A percentile compares a stretch with the other conserved stretches of the same genome.
These are phyloP conservation scores for Catharanthus roseus DNA, from an alignment of 257 asterid genomes.

Conservation along the genomic window DNA sequence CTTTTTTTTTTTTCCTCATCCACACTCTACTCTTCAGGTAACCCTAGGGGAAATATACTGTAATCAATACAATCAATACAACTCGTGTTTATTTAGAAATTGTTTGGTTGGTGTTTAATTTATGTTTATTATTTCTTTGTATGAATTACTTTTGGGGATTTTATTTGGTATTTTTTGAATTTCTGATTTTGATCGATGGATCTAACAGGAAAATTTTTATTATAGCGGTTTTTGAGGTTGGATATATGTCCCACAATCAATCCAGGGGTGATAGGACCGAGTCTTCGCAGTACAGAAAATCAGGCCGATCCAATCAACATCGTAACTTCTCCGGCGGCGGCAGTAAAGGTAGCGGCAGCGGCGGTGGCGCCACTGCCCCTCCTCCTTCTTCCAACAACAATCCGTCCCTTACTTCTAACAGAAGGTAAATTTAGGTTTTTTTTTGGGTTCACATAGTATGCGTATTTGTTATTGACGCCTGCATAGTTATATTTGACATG, in stretches of 20 bases:
- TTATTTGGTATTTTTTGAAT: conserved; percentile 16
- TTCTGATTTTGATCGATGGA: conserved; percentile 46
- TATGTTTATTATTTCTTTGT: background rate
- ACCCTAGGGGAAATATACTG: background rate
- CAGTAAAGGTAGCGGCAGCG: conserved; percentile 23
- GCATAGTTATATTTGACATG: background rate
- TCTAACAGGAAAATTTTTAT: conserved; percentile 26
- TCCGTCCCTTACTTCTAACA: conserved; percentile 22
- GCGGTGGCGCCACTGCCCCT: conserved; percentile 36
- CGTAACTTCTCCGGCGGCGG: conserved; percentile 30
- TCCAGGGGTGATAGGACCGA: conserved; percentile 38
- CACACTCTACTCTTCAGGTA: conserved; percentile 35
- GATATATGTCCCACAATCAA: conserved; percentile 42
- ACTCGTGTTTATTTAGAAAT: no score
- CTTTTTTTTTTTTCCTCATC: background rate
- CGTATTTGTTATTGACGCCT: background rate
- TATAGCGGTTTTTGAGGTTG: conserved; percentile 27
- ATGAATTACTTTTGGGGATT: background rate
- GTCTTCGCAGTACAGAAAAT: conserved; percentile 30
- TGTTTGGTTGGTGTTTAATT: background rate
- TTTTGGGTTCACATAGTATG: background rate
- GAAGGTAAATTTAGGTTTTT: conserved; percentile 23
- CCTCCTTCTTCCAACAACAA: conserved; percentile 15
- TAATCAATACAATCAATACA: background rate
- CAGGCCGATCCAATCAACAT: conserved; percentile 32